Evolutionary conservation across 257 asterid species (phyloP).

Genomic region (Solanum acaule): DNA sequence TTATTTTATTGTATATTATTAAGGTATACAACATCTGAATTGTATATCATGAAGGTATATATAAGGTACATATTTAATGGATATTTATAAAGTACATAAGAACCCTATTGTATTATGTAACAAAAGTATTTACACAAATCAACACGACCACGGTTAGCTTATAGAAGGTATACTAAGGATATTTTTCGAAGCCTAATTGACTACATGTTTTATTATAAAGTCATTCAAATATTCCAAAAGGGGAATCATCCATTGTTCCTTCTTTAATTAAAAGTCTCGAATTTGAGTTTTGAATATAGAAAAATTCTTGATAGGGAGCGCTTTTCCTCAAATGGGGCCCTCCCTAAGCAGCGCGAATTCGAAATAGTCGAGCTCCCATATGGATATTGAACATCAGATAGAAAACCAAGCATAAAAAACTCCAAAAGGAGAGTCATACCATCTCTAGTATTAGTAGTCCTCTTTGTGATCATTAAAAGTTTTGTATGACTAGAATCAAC

Average conservation of each 20-base stretch:
- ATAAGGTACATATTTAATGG: not conserved
- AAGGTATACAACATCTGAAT: not conserved
- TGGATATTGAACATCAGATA: too few species aligned
- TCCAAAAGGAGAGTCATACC: not conserved
- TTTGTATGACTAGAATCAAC: not conserved
- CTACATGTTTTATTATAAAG: not conserved
- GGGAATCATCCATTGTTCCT: too few species aligned
- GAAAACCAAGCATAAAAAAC: too few species aligned
- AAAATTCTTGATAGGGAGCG: too few species aligned
- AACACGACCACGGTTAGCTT: not conserved
- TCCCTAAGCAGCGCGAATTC: too few species aligned
- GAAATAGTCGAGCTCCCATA: too few species aligned
- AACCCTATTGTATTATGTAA: not conserved
- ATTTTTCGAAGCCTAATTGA: not conserved
- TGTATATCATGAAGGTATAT: not conserved
- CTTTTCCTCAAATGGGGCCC: too few species aligned
- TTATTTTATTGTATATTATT: not conserved
- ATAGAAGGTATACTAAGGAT: not conserved
- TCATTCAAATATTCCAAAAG: not conserved
- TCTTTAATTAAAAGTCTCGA: too few species aligned
- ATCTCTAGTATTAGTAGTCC: not conserved
- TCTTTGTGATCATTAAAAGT: not conserved
- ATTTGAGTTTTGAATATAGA: too few species aligned
- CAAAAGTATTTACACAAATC: not conserved
- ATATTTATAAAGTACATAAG: not conserved